Evolutionary conservation across 176 grass and related monocot species (phyloP).

Genomic region (Avena insularis): DNA sequence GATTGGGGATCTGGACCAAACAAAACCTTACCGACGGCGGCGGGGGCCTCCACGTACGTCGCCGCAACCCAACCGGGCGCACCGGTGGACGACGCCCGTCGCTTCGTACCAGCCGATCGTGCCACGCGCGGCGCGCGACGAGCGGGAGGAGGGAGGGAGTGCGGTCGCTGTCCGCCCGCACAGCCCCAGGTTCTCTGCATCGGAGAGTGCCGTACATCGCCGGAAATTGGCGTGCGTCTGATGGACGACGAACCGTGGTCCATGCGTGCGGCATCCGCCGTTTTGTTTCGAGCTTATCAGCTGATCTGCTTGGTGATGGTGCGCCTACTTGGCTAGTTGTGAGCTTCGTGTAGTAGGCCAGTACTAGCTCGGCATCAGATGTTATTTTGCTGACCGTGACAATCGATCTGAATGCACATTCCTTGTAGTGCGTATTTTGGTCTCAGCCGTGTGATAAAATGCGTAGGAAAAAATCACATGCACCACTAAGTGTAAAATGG

Average conservation of each 20-base stretch:
- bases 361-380: not conserved
- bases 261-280: not conserved
- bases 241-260: not conserved
- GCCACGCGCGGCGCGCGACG: not conserved
- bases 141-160: not conserved
- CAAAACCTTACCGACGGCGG: slow-evolving; percentile 5
- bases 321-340: not conserved
- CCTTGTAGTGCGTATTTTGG: too few species aligned
- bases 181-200: not conserved
- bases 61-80: slow-evolving; percentile 17
- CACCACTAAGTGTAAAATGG: too few species aligned
- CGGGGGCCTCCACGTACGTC: slow-evolving; percentile 40
- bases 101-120: too few species aligned
- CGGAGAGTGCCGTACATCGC: slow-evolving; percentile 4
- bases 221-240: not conserved
- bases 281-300: not conserved
- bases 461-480: too few species aligned
- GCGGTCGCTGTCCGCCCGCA: slow-evolving; percentile 15
- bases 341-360: not conserved
- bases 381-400: not conserved
- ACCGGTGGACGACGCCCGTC: too few species aligned
- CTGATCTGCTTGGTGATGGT: not conserved
- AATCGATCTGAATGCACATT: not conserved
- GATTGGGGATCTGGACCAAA: not conserved
- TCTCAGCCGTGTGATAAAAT: too few species aligned